These are phyloP conservation scores for Globisporangium orthogonon DNA, from an alignment of 352 stramenopile species.

Conservation along the genomic window DNA sequence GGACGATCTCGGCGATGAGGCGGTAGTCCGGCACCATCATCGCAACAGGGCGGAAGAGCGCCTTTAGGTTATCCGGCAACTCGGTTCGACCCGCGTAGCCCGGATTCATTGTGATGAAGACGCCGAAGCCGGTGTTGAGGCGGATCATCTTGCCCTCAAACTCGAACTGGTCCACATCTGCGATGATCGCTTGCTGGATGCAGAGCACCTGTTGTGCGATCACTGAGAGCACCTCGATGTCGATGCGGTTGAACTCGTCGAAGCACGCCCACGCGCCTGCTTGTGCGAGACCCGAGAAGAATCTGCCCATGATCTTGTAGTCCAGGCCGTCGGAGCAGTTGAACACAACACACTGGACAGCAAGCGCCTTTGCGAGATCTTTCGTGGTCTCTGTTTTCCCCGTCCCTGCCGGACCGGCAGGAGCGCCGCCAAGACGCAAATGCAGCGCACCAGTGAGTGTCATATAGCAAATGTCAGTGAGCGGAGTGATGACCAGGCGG, in stretches of 20 bases:
- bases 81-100: slow-evolving; percentile 91
- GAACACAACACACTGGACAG: slow-evolving; percentile 94
- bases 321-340: slow-evolving; percentile 94
- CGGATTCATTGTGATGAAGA: slow-evolving; percentile 96
- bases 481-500: slow-evolving; percentile 74
- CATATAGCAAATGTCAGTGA: slow-evolving; percentile 91
- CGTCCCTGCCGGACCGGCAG: slow-evolving; percentile 90
- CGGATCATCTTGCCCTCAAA: slow-evolving; percentile 92
- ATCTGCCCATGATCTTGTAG: slow-evolving; percentile 96
- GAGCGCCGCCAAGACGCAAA: slow-evolving; percentile 88
- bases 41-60: slow-evolving; percentile 90
- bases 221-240: slow-evolving; percentile 94
- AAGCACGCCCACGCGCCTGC: slow-evolving; percentile 94
- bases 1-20: slow-evolving; percentile 92
- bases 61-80: slow-evolving; percentile 92
- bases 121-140: slow-evolving; percentile 89
- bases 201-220: slow-evolving; percentile 95
- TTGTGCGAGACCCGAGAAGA: slow-evolving; percentile 93
- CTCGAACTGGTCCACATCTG: slow-evolving; percentile 85
- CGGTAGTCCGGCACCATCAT: slow-evolving; percentile 96
- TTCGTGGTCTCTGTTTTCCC: slow-evolving; percentile 95
- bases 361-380: slow-evolving; percentile 92
- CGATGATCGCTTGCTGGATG: slow-evolving; percentile 92
- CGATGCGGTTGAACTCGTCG: slow-evolving; percentile 96
- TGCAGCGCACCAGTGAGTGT: slow-evolving; percentile 93